Base-by-base conservation (phyloP, 805 yeast species). In the Yamadazyma laniorum region DNA sequence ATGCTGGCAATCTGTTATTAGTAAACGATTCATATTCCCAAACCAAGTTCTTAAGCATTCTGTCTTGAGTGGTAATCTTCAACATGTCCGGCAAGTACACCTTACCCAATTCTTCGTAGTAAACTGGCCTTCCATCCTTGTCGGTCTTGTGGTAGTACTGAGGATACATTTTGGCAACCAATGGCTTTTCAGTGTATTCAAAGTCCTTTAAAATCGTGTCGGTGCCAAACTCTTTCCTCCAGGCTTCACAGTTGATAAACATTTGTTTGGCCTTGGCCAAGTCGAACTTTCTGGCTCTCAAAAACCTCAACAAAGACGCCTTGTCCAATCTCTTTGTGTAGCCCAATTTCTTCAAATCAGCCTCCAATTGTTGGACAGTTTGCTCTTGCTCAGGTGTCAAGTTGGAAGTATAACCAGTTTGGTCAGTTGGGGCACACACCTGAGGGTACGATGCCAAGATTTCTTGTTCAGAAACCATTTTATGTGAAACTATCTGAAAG, bases 111-210 rank as follows among this genome's bases (percentile, higher is more conserved):
- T 91, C 95, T 73, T 93, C 99, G 53, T 84, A 74, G 67, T 93
- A 93, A 33, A 89, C 83, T 5, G 99, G 99, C 59, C 99, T 84
- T 35, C 99, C 99, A 48, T 93, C 99, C 55, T 76, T 86, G 64
- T 93, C 99, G 23, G 91, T 87, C 71, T 93, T 90, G 70, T 93
- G 98, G 65, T 93, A 93, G 69, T 90, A 93, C 68, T 90, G 97
- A 25, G 99, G 99, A 63, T 93, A 93, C 64, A 72, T 83, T 57
- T 79, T 74, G 44, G 96, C 96, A 48, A 90, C 96, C 35, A 78
- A 63, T 18, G 93, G 85, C 69, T 93, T 93, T 70, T 93, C 99
- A n/a, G 78, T 80, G 68, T 91, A 93, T 45, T 85, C 80, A 75
- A 91, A 93, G 59, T 88, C 96, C 51, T 74, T 70, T 56, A 93